Percentiles rank a stretch among this genome's conserved stretches.
phyloP scores from a whole-genome alignment of 1,284 basidiomycete genomes.

The Puccinia hordei region DNA sequence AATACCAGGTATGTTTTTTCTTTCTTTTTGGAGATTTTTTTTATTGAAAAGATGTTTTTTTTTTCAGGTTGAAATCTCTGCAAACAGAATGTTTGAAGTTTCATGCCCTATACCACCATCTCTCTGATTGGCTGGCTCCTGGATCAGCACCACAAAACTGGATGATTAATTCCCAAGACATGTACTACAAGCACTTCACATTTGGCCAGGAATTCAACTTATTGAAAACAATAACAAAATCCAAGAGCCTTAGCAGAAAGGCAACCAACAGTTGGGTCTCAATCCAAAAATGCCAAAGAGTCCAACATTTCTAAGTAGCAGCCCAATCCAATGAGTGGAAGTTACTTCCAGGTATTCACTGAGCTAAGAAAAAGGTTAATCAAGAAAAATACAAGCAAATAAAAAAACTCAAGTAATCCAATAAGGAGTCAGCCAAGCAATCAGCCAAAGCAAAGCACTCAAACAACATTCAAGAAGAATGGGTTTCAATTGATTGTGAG shows the following conservation, averaged over 20 bases:
- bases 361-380: not conserved
- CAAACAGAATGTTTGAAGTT: not conserved
- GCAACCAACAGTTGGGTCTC: not conserved
- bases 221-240: not conserved
- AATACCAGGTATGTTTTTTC: not conserved
- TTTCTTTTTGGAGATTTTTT: not conserved
- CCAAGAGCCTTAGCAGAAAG: not conserved
- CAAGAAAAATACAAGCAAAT: not conserved
- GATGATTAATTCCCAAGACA: not conserved
- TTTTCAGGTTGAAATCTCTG: not conserved
- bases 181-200: not conserved
- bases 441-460: not conserved
- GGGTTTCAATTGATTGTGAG: not conserved
- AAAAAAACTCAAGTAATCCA: not conserved
- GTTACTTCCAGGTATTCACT: not conserved
- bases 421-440: not conserved
- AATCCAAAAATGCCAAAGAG: too few species aligned
- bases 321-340: not conserved
- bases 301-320: not conserved
- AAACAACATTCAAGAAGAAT: slow-evolving; percentile 3
- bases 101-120: not conserved
- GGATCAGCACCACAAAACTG: slow-evolving; percentile 6
- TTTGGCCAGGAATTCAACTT: not conserved
- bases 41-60: not conserved
- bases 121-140: not conserved